A percentile compares a stretch with the other conserved stretches of the same genome.
Conservation (phyloP, 345 rosid species). For the Psidium guajava region DNA sequence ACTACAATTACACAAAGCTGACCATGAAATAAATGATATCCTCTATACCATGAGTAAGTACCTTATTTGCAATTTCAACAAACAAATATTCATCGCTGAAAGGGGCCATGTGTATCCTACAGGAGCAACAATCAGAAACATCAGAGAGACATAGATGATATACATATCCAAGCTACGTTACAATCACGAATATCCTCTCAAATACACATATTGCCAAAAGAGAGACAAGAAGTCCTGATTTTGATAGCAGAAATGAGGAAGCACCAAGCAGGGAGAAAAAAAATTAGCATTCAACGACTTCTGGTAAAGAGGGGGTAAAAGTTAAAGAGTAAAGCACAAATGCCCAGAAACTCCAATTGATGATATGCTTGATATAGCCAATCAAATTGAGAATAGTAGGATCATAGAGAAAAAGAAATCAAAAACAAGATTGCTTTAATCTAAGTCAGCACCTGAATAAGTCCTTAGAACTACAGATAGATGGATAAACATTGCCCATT, state of each 20-base stretch:
- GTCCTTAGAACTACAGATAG: background rate
- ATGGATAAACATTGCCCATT: background rate
- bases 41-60: slow-evolving; percentile 12
- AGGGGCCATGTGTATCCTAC: slow-evolving; percentile 99
- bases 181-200: background rate
- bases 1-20: background rate
- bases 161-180: background rate
- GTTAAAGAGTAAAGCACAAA: background rate
- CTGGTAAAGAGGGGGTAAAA: background rate
- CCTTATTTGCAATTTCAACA: slow-evolving; percentile 98
- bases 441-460: background rate
- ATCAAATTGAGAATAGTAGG: background rate
- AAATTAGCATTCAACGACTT: background rate
- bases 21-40: background rate
- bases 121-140: slow-evolving; percentile 7
- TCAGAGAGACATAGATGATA: background rate
- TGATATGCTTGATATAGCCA: background rate
- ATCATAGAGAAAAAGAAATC: background rate
- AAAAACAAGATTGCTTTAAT: background rate
- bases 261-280: background rate
- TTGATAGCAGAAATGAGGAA: background rate
- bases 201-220: background rate
- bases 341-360: background rate
- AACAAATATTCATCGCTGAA: slow-evolving; percentile 93
- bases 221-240: background rate